Base-by-base conservation (phyloP, 2,329 filamentous ascomycete genomes). In the Hymenoscyphus repandus region DNA sequence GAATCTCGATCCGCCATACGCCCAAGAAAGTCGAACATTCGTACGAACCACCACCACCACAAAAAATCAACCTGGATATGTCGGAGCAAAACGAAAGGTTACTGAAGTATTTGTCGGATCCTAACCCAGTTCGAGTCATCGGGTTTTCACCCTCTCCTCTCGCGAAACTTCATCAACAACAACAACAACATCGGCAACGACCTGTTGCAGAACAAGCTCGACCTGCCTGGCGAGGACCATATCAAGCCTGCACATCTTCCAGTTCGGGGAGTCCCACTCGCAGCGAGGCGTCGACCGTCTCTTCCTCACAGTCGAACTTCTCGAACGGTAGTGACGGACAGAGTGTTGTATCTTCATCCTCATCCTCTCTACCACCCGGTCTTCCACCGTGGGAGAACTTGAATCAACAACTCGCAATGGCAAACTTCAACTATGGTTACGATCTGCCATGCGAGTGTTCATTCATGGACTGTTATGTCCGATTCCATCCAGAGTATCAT, bases 401-500 rank as follows among this genome's bases (percentile, higher is more conserved):
- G 5, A n/a, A 34, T 30, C 37, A 27, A 12, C 45, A 47, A 40
- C 31, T 50, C 20, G 38, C 39, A 2, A 40, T 46, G 47, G 38
- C 22, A 27, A 13, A 33, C 7, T 36, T 50, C 27, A 33, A 47
- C n/a, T 53, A 52, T 15, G 34, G 36, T 4, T 56, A 60, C 34
- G 45, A 54, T 12, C 53, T 63, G 6, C 56, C 57, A 13, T 66
- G 64, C 54, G 57, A 62, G n/a, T 61, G 60, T 22, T 32, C 48
- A 17, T 54, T 57, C 18, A 40, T 47, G 1, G 18, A 41, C 2
- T 82, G 79, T 55, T 3, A 52, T 0, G 22, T 50, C 5, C 53
- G 31, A 0, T 80, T 79, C 54, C 33, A 52, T 5, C 55, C 68
- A 2, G 61, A 71, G 9, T 64, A 77, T 0, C 58, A 63, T 18